Percentiles rank a stretch among this genome's conserved stretches.
Conservation (phyloP, 768 basidiomycete genomes). For the Myochromella boudieri region DNA sequence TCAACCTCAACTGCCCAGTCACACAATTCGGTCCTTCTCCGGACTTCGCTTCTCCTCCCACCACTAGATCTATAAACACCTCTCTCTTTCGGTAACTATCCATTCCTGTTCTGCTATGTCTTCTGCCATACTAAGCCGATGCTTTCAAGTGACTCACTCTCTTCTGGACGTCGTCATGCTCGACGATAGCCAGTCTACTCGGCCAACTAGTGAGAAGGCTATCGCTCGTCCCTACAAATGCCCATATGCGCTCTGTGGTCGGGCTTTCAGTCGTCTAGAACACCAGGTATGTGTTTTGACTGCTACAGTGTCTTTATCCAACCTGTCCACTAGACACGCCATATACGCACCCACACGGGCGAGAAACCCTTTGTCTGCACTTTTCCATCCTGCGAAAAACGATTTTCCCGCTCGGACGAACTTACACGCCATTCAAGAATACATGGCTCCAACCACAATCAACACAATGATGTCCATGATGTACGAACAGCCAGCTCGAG, state of each 20-base stretch:
- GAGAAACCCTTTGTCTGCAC: conserved; percentile 96
- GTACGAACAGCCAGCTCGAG: conserved; percentile 1
- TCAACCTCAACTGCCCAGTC: conserved; percentile 1
- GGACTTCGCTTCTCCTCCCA: conserved; percentile 7
- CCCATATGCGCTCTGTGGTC: conserved; percentile 84
- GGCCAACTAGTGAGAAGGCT: conserved; percentile 28
- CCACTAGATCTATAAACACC: conserved; percentile 6
- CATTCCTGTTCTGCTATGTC: conserved; percentile 8
- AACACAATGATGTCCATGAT: conserved; percentile 21
- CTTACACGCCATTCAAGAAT: conserved; percentile 95
- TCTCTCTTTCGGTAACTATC: conserved; percentile 1
- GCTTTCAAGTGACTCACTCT: conserved; percentile 8
- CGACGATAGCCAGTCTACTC: conserved; percentile 14
- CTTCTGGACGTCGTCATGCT: conserved; percentile 19
- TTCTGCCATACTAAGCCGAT: conserved; percentile 7
- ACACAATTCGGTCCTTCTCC: conserved; percentile 15
- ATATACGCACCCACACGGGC: conserved; percentile 97
- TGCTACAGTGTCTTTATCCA: conserved; percentile 5
- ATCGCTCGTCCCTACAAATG: conserved; percentile 88
- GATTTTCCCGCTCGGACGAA: conserved; percentile 98
- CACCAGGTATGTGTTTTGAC: conserved; percentile 67
- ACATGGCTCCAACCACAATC: conserved; percentile 56
- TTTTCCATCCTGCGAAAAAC: conserved; percentile 94
- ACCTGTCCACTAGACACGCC: conserved; percentile 70
- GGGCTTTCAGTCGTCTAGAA: conserved; percentile 95